Base-by-base conservation (phyloP, 495 filamentous ascomycete genomes). In the Xylaria bambusicola region DNA sequence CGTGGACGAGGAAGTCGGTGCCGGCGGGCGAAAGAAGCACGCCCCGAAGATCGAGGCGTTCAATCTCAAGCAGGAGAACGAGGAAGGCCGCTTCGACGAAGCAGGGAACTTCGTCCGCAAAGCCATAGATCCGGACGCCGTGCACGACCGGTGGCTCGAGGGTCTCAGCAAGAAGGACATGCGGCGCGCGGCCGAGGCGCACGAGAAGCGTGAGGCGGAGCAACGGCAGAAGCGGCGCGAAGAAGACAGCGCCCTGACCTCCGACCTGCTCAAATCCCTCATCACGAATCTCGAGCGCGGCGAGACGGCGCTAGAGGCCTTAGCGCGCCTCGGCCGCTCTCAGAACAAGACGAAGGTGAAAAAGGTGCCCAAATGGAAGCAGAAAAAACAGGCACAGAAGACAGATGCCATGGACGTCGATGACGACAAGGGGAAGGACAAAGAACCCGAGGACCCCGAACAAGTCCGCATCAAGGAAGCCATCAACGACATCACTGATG, bases 11-110 rank as follows among this genome's bases (percentile, higher is more conserved):
- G 94, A 98, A 71, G 75, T 98, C 29, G 95, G 95, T 2, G 86
- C 89, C 2, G 95, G 94, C 6, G 87, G 86, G 0, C 87, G 92
- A 64, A 98, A 97, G 73, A 92, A 89, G 69, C 91, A 96, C 71
- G 95, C 95, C 15, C 94, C 94, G n/a, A 87, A 94, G 65, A 80
- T 98, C 24, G 94, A 97, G 73, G 94, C 92, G 0, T 98, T 98
- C 80, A 97, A 98, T 67, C 92, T 98, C 84, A 85, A 82, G 48
- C 75, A 80, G 5, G 94, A 98, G 73, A 86, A 92, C 67, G 95
- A 98, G 70, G 94, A 98, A 67, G 94, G 94, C 0, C 79, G 84
- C 12, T 98, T 97, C 66, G 94, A 98, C 68, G 89, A 90, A 53
- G 76, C 84, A 15, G 94, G 94, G 2, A 98, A 97, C 69, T 98